phyloP scores from a whole-genome alignment of 495 filamentous ascomycete species.

The Cetradonia linearis region DNA sequence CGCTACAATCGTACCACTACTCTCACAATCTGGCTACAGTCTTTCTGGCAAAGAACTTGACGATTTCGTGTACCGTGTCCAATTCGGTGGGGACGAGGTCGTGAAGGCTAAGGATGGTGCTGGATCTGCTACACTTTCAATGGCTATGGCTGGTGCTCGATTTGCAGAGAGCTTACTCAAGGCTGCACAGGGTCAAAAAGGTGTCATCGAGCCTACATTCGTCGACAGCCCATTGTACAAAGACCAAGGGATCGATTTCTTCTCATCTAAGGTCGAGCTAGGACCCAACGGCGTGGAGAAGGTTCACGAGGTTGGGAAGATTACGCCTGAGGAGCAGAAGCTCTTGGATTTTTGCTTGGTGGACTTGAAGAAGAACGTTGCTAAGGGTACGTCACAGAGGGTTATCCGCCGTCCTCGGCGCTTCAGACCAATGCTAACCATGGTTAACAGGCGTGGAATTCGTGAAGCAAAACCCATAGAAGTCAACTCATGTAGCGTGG shows the following conservation, averaged over 20 bases:
- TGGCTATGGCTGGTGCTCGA: slow-evolving; percentile 97
- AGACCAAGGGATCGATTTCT: slow-evolving; percentile 92
- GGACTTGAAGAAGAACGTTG: slow-evolving; percentile 86
- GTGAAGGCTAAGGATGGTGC: slow-evolving; percentile 98
- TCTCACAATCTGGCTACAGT: slow-evolving; percentile 86
- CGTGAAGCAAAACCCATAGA: slow-evolving; percentile 58
- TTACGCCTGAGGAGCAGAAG: slow-evolving; percentile 77
- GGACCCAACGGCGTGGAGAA: slow-evolving; percentile 93
- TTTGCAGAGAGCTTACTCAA: slow-evolving; percentile 93
- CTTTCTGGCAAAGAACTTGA: slow-evolving; percentile 64
- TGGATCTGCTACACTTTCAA: slow-evolving; percentile 94
- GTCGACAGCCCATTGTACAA: slow-evolving; percentile 96
- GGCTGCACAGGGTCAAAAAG: slow-evolving; percentile 87
- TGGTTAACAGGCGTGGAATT: slow-evolving; percentile 44
- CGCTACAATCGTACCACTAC: slow-evolving; percentile 93
- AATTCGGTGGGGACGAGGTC: slow-evolving; percentile 99
- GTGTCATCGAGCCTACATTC: slow-evolving; percentile 90
- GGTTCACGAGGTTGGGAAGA: slow-evolving; percentile 72
- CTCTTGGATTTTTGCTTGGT: slow-evolving; percentile 71
- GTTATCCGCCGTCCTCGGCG: slow-evolving; percentile 13
- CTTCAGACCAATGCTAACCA: slow-evolving; percentile 11
- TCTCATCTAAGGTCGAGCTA: slow-evolving; percentile 86
- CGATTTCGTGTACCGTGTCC: slow-evolving; percentile 83
- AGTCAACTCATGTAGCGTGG: not conserved
- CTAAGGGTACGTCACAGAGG: slow-evolving; percentile 43